Percentiles rank a stretch among this genome's conserved stretches.
These are phyloP conservation scores for Erythrobasidium hasegawianum DNA, from an alignment of 1,284 basidiomycete genomes.

Conservation along the genomic window DNA sequence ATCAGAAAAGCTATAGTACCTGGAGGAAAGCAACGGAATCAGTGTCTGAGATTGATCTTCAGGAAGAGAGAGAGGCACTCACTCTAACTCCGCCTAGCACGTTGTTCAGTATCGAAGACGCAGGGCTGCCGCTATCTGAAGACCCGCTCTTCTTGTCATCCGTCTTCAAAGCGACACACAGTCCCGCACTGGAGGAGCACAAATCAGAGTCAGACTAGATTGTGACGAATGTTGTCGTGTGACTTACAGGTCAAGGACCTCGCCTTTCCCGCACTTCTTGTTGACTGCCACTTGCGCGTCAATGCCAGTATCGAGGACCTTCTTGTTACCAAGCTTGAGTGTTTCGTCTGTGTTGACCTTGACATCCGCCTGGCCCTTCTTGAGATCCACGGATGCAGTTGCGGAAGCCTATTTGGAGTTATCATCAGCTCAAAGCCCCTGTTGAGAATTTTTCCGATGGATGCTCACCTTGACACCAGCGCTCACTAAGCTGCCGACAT, in stretches of 20 bases:
- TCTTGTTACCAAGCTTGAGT: slow-evolving; percentile 22
- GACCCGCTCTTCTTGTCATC: slow-evolving; percentile 10
- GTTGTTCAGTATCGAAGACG: background rate
- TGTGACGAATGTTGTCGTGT: background rate
- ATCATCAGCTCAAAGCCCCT: background rate
- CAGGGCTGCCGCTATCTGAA: background rate
- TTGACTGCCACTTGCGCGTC: slow-evolving; percentile 24
- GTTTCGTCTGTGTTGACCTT: slow-evolving; percentile 19
- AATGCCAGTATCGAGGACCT: slow-evolving; percentile 26
- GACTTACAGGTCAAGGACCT: slow-evolving; percentile 20
- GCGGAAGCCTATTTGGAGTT: background rate
- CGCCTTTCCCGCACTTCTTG: slow-evolving; percentile 18
- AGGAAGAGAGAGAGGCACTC: too few species aligned
- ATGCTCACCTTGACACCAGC: background rate
- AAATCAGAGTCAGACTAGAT: background rate
- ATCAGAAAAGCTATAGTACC: background rate
- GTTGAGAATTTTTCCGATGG: background rate
- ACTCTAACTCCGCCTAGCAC: slow-evolving; percentile 4
- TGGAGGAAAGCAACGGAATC: too few species aligned
- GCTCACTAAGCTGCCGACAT: slow-evolving; percentile 14
- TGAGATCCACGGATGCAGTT: slow-evolving; percentile 16
- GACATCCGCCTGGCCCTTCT: slow-evolving; percentile 25
- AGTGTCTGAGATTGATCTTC: too few species aligned
- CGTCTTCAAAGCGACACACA: slow-evolving; percentile 9
- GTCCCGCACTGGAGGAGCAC: background rate